phyloP scores from a whole-genome alignment of 306 rosid genomes.

The Begonia peltatifolia region DNA sequence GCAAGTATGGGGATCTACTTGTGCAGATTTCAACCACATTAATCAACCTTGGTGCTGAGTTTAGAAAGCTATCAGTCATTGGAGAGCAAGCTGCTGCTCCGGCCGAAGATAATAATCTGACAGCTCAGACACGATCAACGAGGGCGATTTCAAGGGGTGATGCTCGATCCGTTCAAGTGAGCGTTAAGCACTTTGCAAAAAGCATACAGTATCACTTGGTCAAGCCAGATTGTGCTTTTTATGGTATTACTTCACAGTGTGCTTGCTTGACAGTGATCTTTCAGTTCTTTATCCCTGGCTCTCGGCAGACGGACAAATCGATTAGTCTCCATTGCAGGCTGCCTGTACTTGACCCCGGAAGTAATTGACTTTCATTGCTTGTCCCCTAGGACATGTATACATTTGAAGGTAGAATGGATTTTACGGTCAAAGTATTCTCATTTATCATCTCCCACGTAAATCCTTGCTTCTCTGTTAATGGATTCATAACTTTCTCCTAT shows the following conservation, averaged over 20 bases:
- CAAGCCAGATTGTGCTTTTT: slow-evolving; percentile 95
- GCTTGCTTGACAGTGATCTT: slow-evolving; percentile 68
- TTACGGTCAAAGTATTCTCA: no score
- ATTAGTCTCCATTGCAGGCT: slow-evolving; percentile 93
- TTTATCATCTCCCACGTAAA: no score
- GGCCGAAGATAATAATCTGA: slow-evolving; percentile 52
- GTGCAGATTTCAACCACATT: slow-evolving; percentile 69
- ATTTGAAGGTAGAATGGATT: no score
- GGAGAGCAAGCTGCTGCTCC: slow-evolving; percentile 69
- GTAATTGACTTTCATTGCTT: no score
- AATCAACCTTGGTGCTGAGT: slow-evolving; percentile 84
- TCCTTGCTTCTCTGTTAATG: no score
- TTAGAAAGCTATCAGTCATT: slow-evolving; percentile 51
- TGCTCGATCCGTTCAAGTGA: slow-evolving; percentile 78
- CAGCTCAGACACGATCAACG: slow-evolving; percentile 57
- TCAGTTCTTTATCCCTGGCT: slow-evolving; percentile 58
- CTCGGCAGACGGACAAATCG: slow-evolving; percentile 73
- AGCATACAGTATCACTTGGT: slow-evolving; percentile 81
- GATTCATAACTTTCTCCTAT: no score
- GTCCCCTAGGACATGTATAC: no score
- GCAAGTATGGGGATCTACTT: slow-evolving; percentile 69
- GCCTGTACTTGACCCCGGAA: slow-evolving; percentile 70
- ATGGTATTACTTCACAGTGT: slow-evolving; percentile 71
- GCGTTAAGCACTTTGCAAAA: slow-evolving; percentile 83
- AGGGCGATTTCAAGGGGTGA: slow-evolving; percentile 65